Evolutionary conservation across 2,329 filamentous ascomycete species (phyloP), one percentile per base, ranked within the genome.

Genomic region (Calcarisporium arbuscula): DNA sequence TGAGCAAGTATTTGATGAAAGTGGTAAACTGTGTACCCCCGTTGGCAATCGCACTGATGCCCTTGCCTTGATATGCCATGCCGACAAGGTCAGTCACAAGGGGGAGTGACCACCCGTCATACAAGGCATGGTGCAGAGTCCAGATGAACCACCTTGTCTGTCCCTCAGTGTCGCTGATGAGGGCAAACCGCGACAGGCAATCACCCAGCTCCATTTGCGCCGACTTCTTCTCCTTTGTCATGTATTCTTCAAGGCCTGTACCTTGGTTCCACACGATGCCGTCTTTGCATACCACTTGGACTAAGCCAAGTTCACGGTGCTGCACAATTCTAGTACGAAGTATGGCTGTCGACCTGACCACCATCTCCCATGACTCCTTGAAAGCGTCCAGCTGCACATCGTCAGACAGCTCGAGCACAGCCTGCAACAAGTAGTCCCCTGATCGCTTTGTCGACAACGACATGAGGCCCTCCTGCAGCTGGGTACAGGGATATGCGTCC

Each of bases 81-180:
- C 10, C 19, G n/a, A 25, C 19, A 6, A 63, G 51, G 3, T 64
- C 45, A 3, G 66, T 42, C 5, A 60, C 58, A 54, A 67, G 61
- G 3, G 60, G 63, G 63, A 68, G 68, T 10, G 67, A 34, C 35
- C 35, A 34, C 8, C 35, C 70, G 31, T 75, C 71, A 35, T 74
- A 74, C 1, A 72, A 48, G 6, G 63, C 64, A 37, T 74, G 70
- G 38, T 72, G 69, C 48, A 68, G 61, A 1, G 30, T 34, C 19
- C 30, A 38, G 6, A 38, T 63, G 65, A 42, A 65, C 50, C 17
- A 71, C 57, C 38, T 70, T 61, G 36, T 62, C 49, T 8, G 50
- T 38, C 33, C 47, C 50, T 23, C 39, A 5, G 51, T 46, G 16
- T 56, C 49, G 3, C 45, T 32, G 6, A 67, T 45, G 8, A 68